Percentiles rank a stretch among this genome's conserved stretches.
phyloP scores from a whole-genome alignment of 2,329 filamentous ascomycete genomes.

The Stemphylium beticola region DNA sequence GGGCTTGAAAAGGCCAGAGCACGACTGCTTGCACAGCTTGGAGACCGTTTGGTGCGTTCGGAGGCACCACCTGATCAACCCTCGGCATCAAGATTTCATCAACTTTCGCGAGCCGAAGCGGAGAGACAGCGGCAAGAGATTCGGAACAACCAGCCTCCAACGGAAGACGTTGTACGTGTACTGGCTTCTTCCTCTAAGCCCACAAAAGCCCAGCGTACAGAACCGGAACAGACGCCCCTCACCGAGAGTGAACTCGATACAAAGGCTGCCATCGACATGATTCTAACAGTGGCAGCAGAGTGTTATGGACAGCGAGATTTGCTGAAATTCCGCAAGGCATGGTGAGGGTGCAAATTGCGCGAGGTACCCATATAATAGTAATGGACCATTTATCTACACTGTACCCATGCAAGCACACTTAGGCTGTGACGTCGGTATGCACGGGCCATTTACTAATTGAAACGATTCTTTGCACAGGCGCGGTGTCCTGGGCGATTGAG shows the following conservation, averaged over 20 bases:
- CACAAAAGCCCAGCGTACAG: not conserved
- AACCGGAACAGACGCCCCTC: not conserved
- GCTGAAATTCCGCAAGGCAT: conserved; percentile 70
- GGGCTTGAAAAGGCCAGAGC: conserved; percentile 59
- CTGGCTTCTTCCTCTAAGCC: not conserved
- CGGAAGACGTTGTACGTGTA: not conserved
- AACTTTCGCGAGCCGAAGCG: conserved; percentile 27
- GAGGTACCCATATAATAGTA: conserved; percentile 7
- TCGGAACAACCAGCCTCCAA: conserved; percentile 9
- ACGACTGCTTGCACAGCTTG: conserved; percentile 53
- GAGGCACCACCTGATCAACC: conserved; percentile 9
- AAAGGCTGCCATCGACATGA: conserved; percentile 85
- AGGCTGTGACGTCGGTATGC: conserved; percentile 18
- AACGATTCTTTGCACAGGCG: conserved; percentile 23
- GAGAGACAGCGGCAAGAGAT: conserved; percentile 29
- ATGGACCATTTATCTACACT: not conserved
- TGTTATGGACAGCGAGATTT: conserved; percentile 89
- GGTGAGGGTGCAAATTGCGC: conserved; percentile 14
- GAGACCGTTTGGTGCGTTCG: conserved; percentile 37
- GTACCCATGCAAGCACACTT: not conserved
- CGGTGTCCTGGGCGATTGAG: conserved; percentile 31
- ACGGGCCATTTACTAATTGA: conserved; percentile 20
- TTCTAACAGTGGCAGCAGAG: conserved; percentile 85
- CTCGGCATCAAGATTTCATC: not conserved
- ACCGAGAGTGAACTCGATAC: conserved; percentile 55